Evolutionary conservation across 2,329 filamentous ascomycete species (phyloP).

Genomic region (Fusarium piperis): DNA sequence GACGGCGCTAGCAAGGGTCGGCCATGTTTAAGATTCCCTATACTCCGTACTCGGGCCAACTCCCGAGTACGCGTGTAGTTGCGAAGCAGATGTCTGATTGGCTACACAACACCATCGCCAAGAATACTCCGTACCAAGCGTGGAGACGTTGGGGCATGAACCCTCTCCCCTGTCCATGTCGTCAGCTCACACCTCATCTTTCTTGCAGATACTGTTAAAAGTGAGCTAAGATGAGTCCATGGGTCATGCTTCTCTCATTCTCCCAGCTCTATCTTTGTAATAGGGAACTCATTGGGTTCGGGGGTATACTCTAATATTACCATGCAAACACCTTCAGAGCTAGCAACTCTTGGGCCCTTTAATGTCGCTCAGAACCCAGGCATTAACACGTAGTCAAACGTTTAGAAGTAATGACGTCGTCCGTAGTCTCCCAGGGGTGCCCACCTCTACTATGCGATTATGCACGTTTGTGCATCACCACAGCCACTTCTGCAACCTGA

Average conservation of each 20-base stretch:
- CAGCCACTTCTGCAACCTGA: neutral
- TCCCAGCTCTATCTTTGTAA: neutral
- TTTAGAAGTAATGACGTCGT: no score
- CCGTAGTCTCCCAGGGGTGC: no score
- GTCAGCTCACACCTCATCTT: neutral
- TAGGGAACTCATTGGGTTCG: neutral
- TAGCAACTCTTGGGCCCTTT: no score
- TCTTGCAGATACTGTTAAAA: neutral
- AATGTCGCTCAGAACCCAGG: no score
- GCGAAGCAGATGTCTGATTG: neutral
- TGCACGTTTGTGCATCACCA: neutral
- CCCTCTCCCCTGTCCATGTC: neutral
- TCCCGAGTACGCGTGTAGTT: neutral
- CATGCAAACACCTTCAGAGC: no score
- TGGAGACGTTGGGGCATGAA: neutral
- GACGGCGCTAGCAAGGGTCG: neutral
- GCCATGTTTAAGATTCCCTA: neutral
- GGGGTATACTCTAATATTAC: no score
- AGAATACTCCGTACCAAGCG: neutral
- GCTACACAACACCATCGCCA: neutral
- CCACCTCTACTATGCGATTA: neutral
- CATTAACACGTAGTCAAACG: no score
- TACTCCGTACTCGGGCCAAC: neutral
- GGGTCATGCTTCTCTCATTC: neutral
- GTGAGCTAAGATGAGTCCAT: neutral